Evolutionary conservation across 495 filamentous ascomycete genomes (phyloP).

Genomic region (Neurospora africana): DNA sequence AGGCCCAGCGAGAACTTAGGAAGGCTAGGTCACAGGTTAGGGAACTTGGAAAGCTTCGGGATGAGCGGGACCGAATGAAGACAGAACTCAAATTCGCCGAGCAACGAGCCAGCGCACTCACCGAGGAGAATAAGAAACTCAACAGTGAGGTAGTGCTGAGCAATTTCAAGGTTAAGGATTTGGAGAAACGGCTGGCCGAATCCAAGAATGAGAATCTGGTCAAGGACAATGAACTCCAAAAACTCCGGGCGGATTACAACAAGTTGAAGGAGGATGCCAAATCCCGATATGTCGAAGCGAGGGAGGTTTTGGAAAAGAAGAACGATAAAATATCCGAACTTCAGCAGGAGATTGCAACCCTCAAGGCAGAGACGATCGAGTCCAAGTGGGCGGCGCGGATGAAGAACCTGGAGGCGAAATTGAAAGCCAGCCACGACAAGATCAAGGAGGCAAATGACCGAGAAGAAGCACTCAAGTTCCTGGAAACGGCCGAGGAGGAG

Average conservation of each 20-base stretch:
- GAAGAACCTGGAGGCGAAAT: conserved; percentile 15
- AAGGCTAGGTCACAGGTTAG: conserved; percentile 38
- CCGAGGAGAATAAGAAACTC: conserved; percentile 37
- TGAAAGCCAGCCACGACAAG: conserved; percentile 8
- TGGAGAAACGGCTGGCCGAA: conserved; percentile 32
- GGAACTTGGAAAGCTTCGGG: conserved; percentile 36
- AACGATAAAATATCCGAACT: conserved; percentile 49
- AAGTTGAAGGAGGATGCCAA: conserved; percentile 53
- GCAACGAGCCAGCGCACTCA: conserved; percentile 29
- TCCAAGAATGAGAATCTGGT: conserved; percentile 29
- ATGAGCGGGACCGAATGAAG: conserved; percentile 37
- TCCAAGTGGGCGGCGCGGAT: conserved; percentile 10
- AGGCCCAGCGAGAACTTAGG: conserved; percentile 36
- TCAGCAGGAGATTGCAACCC: conserved; percentile 17
- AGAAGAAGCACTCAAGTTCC: conserved; percentile 8
- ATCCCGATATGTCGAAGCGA: conserved; percentile 38
- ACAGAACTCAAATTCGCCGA: conserved; percentile 37
- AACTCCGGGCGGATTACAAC: conserved; percentile 41
- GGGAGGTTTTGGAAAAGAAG: conserved; percentile 51
- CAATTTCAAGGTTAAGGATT: conserved; percentile 27
- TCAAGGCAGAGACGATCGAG: conserved; percentile 15
- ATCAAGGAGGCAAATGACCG: conserved; percentile 6
- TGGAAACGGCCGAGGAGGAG: conserved; percentile 14
- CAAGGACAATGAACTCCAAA: conserved; percentile 43
- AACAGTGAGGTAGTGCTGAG: conserved; percentile 28